Evolutionary conservation across 352 stramenopile species (phyloP), one percentile per base, ranked within the genome.

Genomic region (Phytophthora cactorum): DNA sequence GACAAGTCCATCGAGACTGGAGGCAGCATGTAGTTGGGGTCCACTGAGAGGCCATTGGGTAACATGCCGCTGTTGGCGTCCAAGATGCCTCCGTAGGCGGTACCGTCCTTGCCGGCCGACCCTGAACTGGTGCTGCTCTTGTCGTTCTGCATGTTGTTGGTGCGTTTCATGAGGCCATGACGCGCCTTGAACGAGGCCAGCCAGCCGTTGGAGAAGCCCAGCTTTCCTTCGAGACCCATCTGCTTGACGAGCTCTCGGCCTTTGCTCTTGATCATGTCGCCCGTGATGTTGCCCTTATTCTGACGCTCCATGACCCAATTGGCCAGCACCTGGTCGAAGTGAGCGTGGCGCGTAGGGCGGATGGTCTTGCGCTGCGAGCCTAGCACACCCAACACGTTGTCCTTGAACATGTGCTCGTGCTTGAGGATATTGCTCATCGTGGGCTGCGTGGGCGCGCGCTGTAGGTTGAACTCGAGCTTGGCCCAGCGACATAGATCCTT

Each of bases 261-360:
- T 45, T 94, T 96, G 43, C 77, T 82, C 74, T 94, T 94, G 77
- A 96, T 93, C 80, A 93, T 92, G 63, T 96, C 88, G 32, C 88
- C 88, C n/a, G 88, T 94, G 66, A 96, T 91, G 70, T 89, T 94
- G 66, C 82, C 81, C 65, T 94, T 93, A 75, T 91, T 92, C 77
- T 96, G 88, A 47, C 88, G 83, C 61, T 96, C 88, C 81, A 94
- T 92, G 83, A 96, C 86, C 88, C 88, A 96, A 68, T 94, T 94
- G 52, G 86, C 86, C 50, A 96, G 75, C 68, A 93, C 88, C 64
- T 92, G 83, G 78, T 94, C 86, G 62, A 94, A 92, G 39, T 92
- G 82, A 51, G 84, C 79, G 61, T 92, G 81, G 28, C 84, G 81
- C 39, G 83, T 92, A 12, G 83, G 83, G 7, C 86, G 86, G 41